Percentiles rank a stretch among this genome's conserved stretches.
Conservation (phyloP, 2,329 filamentous ascomycete genomes). For the Paecilomyces variotii region DNA sequence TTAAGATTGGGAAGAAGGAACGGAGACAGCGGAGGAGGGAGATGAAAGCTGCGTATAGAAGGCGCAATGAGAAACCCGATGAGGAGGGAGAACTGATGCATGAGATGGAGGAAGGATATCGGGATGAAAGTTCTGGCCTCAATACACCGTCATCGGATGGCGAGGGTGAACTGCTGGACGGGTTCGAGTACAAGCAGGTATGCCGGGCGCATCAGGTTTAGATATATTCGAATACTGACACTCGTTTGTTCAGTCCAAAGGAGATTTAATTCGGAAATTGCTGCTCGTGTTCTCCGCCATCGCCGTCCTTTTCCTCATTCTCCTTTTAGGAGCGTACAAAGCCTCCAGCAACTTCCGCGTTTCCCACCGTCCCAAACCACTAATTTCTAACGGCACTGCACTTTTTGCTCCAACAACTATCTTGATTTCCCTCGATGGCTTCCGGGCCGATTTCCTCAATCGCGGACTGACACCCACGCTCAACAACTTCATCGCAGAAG, state of each 20-base stretch:
- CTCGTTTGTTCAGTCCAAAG: conserved; percentile 10
- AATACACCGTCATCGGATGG: conserved; percentile 52
- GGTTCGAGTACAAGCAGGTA: conserved; percentile 22
- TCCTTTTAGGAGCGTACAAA: conserved; percentile 50
- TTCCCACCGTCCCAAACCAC: conserved; percentile 13
- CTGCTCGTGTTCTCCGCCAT: conserved; percentile 39
- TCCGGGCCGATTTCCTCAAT: conserved; percentile 85
- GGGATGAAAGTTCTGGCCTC: conserved; percentile 54
- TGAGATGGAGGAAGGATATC: conserved; percentile 73
- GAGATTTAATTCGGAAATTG: conserved; percentile 18
- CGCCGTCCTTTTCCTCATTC: conserved; percentile 45
- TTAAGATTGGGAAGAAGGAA: conserved; percentile 44
- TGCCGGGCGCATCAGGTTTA: background rate
- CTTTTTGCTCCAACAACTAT: conserved; percentile 88
- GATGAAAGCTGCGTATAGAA: conserved; percentile 28
- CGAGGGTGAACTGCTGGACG: conserved; percentile 31
- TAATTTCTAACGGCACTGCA: conserved; percentile 71
- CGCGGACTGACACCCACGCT: conserved; percentile 77
- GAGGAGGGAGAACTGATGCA: conserved; percentile 75
- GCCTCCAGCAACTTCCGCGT: conserved; percentile 37
- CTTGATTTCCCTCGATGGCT: conserved; percentile 88
- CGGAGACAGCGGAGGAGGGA: conserved; percentile 46
- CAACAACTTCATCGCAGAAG: conserved; percentile 67
- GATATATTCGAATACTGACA: background rate
- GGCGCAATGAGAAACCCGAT: conserved; percentile 46